phyloP scores from a whole-genome alignment of 441 rosid species.

The Omphalea diandra region DNA sequence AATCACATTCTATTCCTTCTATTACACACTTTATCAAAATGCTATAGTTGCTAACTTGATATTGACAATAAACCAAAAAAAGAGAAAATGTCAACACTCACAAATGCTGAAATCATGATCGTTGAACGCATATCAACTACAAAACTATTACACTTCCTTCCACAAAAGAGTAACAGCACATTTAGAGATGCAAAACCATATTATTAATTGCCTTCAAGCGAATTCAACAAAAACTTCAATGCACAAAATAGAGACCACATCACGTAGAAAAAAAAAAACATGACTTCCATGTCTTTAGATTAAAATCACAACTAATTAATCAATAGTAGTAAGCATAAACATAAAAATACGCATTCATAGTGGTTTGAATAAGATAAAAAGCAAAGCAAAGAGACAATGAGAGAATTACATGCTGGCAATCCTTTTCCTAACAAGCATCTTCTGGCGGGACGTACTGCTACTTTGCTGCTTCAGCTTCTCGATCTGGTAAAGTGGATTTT shows the following conservation, averaged over 20 bases:
- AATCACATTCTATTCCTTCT: background rate
- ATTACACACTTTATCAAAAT: background rate
- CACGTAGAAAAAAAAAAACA: background rate
- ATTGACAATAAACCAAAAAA: background rate
- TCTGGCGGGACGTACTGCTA: slow-evolving; percentile 60
- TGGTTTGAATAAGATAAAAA: background rate
- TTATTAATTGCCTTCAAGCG: background rate
- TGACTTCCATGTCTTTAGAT: background rate
- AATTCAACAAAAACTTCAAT: background rate
- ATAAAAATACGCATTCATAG: background rate
- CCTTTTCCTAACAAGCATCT: slow-evolving; percentile 65
- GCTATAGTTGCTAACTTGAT: background rate
- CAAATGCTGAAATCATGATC: background rate
- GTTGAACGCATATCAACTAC: background rate
- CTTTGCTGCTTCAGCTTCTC: slow-evolving; percentile 26
- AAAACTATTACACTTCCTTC: background rate
- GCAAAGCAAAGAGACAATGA: background rate
- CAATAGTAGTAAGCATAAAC: no score
- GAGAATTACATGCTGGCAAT: slow-evolving; percentile 60
- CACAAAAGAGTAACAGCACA: background rate
- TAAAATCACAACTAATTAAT: background rate
- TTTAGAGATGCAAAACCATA: background rate
- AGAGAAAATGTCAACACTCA: background rate
- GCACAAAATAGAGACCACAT: background rate
- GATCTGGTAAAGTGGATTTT: background rate